Evolutionary conservation across 306 rosid species (phyloP), one percentile per base, ranked within the genome.

Genomic region (Vachellia collinsii): DNA sequence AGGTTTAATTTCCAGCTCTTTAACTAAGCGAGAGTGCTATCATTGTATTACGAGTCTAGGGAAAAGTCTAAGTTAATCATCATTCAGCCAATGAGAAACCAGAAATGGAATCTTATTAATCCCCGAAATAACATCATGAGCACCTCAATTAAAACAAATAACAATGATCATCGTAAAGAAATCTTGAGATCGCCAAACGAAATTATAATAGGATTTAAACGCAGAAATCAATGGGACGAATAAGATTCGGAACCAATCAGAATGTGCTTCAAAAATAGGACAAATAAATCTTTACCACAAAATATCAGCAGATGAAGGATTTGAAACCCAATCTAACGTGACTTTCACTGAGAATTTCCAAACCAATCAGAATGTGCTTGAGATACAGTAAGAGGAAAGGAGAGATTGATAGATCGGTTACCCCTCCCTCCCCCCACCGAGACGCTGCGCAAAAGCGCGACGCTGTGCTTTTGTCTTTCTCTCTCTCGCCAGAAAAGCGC

Each of bases 391-490:
- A 59, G 70, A 65, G 59, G 29, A 70, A 66, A 65, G 51, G 29
- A 74, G 82, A 79, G 86, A 76, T 74, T 46, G 86, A 54, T 37
- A 19, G 78, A 78, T 43, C 77, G 86, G 79, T 81, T 71, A 41
- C 46, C 66, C 77, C 75, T 48, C 36, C 70, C 41, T 78, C 75
- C 6, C 75, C 11, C 61, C 66, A 61, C 63, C 0, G 10, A 13
- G 36, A 59, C 6, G 37, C 0, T 9, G 37, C 38, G 38, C 67
- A 61, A 61, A 8, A 9, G 39, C 39, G 7, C 67, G 7, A 59
- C 17, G 66, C 36, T 58, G 9, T 5, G 8, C 61, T 54, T 17
- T 12, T 13, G 5, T 10, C 1, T 9, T 3, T 54, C 2, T 54
- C 20, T n/a, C 19, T 13, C 53, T 4, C 19, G 53, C 53, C 5